Evolutionary conservation across 768 basidiomycete genomes (phyloP), one percentile per base, ranked within the genome.

Genomic region (Porphyrellus cyaneotinctus): DNA sequence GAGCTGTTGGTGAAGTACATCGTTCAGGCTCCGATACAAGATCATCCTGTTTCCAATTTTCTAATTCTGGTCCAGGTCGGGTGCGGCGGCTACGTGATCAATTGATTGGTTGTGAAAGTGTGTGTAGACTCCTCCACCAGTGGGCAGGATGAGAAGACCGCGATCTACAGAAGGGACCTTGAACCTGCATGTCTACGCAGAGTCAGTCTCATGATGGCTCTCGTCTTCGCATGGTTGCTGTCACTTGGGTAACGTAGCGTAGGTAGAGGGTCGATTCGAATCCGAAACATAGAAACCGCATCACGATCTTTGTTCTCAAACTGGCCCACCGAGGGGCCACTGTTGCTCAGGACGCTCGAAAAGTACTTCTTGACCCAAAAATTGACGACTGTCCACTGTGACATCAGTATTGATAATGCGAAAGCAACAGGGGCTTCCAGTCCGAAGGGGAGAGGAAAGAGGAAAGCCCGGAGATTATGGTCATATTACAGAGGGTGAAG

Each of bases 61-160:
- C 78, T 98, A 43, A 80, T 80, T 28, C 89, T 95, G 71, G 84
- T 99, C 49, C 88, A 84, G 54, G 83, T 91, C 48, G 97, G 98
- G 63, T 87, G 97, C 15, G 88, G 94, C 56, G 94, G 94, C 23
- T 89, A 88, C 64, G 81, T 81, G 42, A 92, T 98, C 63, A 91
- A 90, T 63, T 87, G 89, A 17, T 91, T 92, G 2, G 85, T 90
- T 3, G 83, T 97, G 47, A 88, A 91, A 63, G 88, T 87, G 58
- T 92, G 88, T 56, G 85, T 95, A 22, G 90, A 93, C 79, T 97
- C 42, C 72, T 88, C 35, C 79, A 85, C 51, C 78, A 10, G 76
- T 78, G 28, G 76, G 76, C 70, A 70, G 20, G 74, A 72, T n/a
- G 77, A 73, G 33, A 70, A 67, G 51, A 84, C n/a, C n/a, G n/a